Conservation (phyloP, 192 early-diverging fungal genomes). For the Coemansia sp. region DNA sequence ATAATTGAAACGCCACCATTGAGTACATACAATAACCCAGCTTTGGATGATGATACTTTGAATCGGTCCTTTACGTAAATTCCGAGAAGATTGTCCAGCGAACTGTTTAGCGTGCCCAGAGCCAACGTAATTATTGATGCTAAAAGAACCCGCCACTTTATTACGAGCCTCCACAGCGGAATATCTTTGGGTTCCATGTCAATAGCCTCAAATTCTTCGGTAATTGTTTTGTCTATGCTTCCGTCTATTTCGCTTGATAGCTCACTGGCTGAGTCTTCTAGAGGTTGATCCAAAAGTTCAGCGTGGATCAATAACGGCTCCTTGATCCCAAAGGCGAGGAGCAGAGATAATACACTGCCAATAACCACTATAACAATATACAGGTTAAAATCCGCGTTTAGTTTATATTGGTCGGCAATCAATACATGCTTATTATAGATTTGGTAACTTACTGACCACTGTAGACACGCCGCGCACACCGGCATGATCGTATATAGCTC, state of each 20-base stretch:
- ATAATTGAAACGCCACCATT: slow-evolving; percentile 36
- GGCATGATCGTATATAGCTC: slow-evolving; percentile 27
- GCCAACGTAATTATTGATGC: slow-evolving; percentile 35
- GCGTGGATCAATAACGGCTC: slow-evolving; percentile 35
- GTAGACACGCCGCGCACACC: slow-evolving; percentile 41
- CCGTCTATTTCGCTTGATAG: neutral
- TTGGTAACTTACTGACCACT: slow-evolving; percentile 31
- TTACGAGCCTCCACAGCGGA: slow-evolving; percentile 33
- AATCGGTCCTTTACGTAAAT: slow-evolving; percentile 42
- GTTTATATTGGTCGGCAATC: too few species aligned
- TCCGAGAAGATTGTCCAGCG: slow-evolving; percentile 36
- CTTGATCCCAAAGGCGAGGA: slow-evolving; percentile 27
- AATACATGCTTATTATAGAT: too few species aligned
- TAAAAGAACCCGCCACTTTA: slow-evolving; percentile 47
- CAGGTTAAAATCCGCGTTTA: too few species aligned
- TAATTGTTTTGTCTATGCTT: neutral
- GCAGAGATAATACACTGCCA: slow-evolving; percentile 16
- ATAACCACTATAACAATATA: slow-evolving; percentile 18
- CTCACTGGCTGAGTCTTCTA: slow-evolving; percentile 4
- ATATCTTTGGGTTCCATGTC: slow-evolving; percentile 14
- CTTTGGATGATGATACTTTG: slow-evolving; percentile 24
- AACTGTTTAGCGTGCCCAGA: slow-evolving; percentile 26
- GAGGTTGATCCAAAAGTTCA: slow-evolving; percentile 9
- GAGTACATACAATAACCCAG: slow-evolving; percentile 33
- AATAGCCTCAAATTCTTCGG: slow-evolving; percentile 1